Percentiles rank a stretch among this genome's conserved stretches.
Conservation (phyloP, 495 filamentous ascomycete species). For the Oidiodendron maius region DNA sequence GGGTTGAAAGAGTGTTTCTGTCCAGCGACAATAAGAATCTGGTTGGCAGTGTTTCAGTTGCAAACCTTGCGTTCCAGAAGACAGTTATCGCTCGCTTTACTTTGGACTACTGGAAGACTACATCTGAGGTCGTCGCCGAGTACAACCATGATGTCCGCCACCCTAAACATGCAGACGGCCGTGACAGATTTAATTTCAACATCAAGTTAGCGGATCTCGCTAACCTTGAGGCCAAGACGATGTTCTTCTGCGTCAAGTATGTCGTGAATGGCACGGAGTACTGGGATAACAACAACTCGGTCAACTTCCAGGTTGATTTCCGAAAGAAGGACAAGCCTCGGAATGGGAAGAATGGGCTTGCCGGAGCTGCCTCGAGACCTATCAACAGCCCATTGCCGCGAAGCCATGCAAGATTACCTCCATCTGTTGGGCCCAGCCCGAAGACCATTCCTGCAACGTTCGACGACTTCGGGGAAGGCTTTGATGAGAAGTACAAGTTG, state of each 20-base stretch:
- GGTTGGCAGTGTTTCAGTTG: constrained; percentile 74
- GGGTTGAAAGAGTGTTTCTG: constrained; percentile 78
- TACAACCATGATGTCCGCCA: constrained; percentile 74
- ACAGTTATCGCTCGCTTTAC: constrained; percentile 85
- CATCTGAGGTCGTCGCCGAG: constrained; percentile 87
- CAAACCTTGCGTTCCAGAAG: constrained; percentile 90
- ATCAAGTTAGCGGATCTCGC: constrained; percentile 89
- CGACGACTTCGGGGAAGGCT: constrained; percentile 60
- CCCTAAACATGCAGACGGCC: constrained; percentile 58
- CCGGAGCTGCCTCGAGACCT: constrained; percentile 48
- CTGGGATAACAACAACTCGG: constrained; percentile 87
- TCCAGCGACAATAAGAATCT: constrained; percentile 81
- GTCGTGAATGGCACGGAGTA: constrained; percentile 76
- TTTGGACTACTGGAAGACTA: constrained; percentile 96
- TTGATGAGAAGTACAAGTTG: constrained; percentile 48
- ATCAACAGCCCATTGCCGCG: constrained; percentile 58
- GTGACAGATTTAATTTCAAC: constrained; percentile 86
- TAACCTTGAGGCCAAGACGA: constrained; percentile 81
- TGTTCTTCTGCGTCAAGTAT: constrained; percentile 91
- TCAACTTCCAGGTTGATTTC: constrained; percentile 93
- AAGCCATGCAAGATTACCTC: constrained; percentile 54
- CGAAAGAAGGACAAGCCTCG: constrained; percentile 60
- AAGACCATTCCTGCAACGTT: constrained; percentile 57
- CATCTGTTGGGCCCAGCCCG: constrained; percentile 37
- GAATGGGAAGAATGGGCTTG: constrained; percentile 45